phyloP scores from a whole-genome alignment of 1,139 yeast species.

The Debaryomyces udenii region DNA sequence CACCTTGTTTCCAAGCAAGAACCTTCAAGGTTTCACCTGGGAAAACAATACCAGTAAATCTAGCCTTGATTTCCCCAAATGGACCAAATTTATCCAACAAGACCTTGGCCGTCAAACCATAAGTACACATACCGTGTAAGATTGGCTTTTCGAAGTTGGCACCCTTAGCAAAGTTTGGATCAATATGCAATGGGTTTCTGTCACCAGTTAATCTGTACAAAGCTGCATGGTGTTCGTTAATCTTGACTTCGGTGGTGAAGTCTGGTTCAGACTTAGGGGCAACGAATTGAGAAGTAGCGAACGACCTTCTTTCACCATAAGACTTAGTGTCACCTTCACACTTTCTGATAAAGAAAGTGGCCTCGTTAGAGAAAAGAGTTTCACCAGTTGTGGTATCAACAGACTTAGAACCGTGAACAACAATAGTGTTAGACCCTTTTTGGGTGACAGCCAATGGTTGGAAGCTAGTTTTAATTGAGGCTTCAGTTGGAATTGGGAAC shows the following conservation, averaged over 20 bases:
- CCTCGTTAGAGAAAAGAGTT: conserved; percentile 75
- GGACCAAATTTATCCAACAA: conserved; percentile 80
- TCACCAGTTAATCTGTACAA: conserved; percentile 92
- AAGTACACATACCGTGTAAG: conserved; percentile 88
- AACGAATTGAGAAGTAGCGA: conserved; percentile 65
- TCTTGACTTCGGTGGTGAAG: conserved; percentile 59
- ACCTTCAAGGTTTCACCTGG: conserved; percentile 94
- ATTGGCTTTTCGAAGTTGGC: conserved; percentile 89
- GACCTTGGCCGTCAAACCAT: conserved; percentile 80
- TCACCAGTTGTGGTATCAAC: conserved; percentile 72
- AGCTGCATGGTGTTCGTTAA: conserved; percentile 81
- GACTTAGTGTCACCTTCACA: conserved; percentile 66
- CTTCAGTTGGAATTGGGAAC: conserved; percentile 81
- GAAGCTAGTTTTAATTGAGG: conserved; percentile 60
- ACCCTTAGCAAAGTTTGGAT: conserved; percentile 85
- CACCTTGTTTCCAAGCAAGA: conserved; percentile 79
- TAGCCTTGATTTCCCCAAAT: conserved; percentile 83
- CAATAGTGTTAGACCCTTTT: conserved; percentile 87
- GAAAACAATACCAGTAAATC: conserved; percentile 90
- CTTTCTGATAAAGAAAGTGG: conserved; percentile 84
- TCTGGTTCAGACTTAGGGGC: conserved; percentile 75
- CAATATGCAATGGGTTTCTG: conserved; percentile 93
- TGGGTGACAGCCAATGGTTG: conserved; percentile 75
- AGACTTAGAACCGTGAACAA: conserved; percentile 75
- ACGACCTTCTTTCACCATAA: conserved; percentile 52